phyloP scores from a whole-genome alignment of 495 filamentous ascomycete genomes.

The Paragyromitra xinjiangensis region DNA sequence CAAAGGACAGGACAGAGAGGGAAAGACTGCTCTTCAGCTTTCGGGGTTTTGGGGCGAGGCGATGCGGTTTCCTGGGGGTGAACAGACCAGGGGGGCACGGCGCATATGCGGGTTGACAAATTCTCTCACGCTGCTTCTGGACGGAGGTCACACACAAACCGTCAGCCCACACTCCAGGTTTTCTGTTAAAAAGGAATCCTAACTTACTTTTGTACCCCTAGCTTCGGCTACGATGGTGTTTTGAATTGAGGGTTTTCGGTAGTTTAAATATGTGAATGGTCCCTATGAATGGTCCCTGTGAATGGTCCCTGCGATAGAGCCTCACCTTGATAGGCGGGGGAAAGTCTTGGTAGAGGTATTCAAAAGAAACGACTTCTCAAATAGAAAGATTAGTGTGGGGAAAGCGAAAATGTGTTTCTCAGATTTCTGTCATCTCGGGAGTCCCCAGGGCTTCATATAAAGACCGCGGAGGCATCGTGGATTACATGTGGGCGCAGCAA shows the following conservation, averaged over 20 bases:
- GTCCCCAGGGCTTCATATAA: constrained; percentile 1
- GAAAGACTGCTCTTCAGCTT: constrained; percentile 21
- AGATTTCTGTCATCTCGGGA: background rate
- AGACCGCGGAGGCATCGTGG: background rate
- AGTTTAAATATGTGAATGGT: background rate
- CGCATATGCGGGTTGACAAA: constrained; percentile 51
- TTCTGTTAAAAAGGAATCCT: background rate
- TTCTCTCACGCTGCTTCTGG: constrained; percentile 33
- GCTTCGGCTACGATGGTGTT: background rate
- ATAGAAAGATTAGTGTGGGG: background rate
- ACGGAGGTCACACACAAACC: background rate
- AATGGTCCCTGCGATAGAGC: background rate
- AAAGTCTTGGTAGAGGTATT: too few relatives aligned
- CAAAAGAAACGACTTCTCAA: background rate
- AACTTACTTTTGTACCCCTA: background rate
- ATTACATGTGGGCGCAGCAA: constrained; percentile 20
- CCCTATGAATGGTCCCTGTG: background rate
- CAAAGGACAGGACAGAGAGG: constrained; percentile 30
- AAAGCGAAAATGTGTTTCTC: background rate
- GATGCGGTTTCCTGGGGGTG: constrained; percentile 30
- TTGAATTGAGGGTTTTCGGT: background rate
- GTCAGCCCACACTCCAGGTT: background rate
- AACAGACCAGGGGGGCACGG: constrained; percentile 9
- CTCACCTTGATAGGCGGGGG: background rate
- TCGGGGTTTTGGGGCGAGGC: constrained; percentile 13